These are phyloP conservation scores for Neurospora africana DNA, from an alignment of 495 filamentous ascomycete genomes.

Conservation along the genomic window DNA sequence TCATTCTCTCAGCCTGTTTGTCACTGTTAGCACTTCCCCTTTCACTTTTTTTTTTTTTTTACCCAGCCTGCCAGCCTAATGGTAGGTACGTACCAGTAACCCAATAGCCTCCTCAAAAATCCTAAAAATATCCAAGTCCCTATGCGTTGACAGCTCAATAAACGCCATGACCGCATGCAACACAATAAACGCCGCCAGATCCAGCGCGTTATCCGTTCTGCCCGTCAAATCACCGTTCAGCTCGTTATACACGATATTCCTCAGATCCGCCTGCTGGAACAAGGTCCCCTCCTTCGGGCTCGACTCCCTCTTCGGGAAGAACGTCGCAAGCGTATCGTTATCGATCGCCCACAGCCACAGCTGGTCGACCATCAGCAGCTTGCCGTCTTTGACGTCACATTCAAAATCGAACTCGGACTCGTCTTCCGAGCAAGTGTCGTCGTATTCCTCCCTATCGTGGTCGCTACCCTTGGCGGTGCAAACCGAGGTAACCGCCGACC, in stretches of 20 bases:
- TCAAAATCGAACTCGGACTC: slow-evolving; percentile 20
- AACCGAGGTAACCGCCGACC: neutral
- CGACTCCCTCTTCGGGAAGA: slow-evolving; percentile 45
- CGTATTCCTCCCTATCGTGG: neutral
- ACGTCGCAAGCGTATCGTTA: slow-evolving; percentile 44
- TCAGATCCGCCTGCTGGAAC: slow-evolving; percentile 51
- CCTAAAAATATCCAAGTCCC: slow-evolving; percentile 52
- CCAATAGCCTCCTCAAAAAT: slow-evolving; percentile 61
- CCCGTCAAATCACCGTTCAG: slow-evolving; percentile 56
- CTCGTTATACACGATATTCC: slow-evolving; percentile 57
- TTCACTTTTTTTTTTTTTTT: no score
- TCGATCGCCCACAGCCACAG: slow-evolving; percentile 60
- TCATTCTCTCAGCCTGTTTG: slow-evolving; percentile 49
- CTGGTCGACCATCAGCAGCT: slow-evolving; percentile 61
- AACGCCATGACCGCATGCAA: slow-evolving; percentile 54
- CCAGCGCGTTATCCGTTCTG: slow-evolving; percentile 51
- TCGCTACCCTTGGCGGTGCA: neutral
- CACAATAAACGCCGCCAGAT: slow-evolving; percentile 52
- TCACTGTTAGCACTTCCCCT: neutral
- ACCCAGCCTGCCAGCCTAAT: no score
- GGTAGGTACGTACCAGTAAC: slow-evolving; percentile 38
- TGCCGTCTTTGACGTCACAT: slow-evolving; percentile 41
- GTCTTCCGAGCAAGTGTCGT: slow-evolving; percentile 2
- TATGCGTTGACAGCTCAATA: slow-evolving; percentile 46
- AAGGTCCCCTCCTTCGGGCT: slow-evolving; percentile 41